Evolutionary conservation across 345 rosid species (phyloP).

Genomic region (Passiflora organensis): DNA sequence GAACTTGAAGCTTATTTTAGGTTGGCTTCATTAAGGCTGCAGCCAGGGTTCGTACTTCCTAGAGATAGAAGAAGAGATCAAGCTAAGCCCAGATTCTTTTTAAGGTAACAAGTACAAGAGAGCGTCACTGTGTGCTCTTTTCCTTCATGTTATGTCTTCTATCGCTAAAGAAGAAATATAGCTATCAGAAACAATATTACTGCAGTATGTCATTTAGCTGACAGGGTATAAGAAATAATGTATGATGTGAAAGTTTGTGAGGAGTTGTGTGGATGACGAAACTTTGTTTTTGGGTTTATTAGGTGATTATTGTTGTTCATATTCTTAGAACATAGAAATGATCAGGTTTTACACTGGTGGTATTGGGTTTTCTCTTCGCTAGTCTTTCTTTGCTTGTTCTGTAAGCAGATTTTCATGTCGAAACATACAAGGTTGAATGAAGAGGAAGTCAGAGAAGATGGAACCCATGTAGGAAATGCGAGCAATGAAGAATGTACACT

Average conservation of each 20-base stretch:
- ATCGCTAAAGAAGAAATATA: neutral
- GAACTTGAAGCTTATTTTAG: constrained; percentile 43
- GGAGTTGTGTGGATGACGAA: constrained; percentile 24
- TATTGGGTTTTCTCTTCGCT: too few relatives aligned
- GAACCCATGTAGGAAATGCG: too few relatives aligned
- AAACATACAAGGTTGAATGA: too few relatives aligned
- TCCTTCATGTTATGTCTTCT: constrained; percentile 13
- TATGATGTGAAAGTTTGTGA: constrained; percentile 29
- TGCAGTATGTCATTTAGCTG: constrained; percentile 14
- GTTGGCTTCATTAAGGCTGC: constrained; percentile 35
- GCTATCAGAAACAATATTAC: constrained; percentile 9
- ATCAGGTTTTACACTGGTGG: constrained; percentile 1
- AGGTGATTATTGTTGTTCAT: too few relatives aligned
- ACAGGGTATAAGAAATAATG: constrained; percentile 23
- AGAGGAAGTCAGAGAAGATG: too few relatives aligned
- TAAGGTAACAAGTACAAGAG: constrained; percentile 14
- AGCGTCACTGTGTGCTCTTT: constrained; percentile 3
- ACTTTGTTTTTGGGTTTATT: too few relatives aligned
- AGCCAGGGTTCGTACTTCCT: constrained; percentile 10
- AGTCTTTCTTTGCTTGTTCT: too few relatives aligned
- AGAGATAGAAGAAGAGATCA: constrained; percentile 11
- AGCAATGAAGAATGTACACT: too few relatives aligned
- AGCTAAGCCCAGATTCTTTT: constrained; percentile 18
- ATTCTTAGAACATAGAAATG: too few relatives aligned
- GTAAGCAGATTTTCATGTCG: too few relatives aligned